Conservation (phyloP, 2,329 filamentous ascomycete genomes). For the Fusarium brevicatenulatum region DNA sequence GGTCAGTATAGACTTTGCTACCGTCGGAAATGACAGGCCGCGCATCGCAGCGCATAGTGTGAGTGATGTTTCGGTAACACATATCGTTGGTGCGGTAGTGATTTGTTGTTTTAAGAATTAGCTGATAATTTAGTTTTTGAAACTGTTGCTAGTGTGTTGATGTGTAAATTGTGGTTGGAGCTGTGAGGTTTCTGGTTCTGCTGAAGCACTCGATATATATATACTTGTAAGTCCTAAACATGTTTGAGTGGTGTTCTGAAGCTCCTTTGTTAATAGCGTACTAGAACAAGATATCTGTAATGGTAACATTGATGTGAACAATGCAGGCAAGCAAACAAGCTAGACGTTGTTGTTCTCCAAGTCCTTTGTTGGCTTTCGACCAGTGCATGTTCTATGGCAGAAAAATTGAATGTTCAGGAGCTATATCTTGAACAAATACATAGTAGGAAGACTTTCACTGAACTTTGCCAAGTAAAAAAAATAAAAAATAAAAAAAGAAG, state of each 20-base stretch:
- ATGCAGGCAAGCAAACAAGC: background rate
- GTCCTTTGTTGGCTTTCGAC: background rate
- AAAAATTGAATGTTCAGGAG: background rate
- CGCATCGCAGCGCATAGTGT: slow-evolving; percentile 45
- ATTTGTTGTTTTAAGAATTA: background rate
- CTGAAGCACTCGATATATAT: background rate
- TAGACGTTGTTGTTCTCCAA: background rate
- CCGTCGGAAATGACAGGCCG: slow-evolving; percentile 44
- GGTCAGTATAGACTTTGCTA: slow-evolving; percentile 32
- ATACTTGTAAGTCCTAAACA: background rate
- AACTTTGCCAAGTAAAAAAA: background rate
- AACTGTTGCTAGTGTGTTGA: background rate
- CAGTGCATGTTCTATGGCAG: background rate
- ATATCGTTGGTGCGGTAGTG: slow-evolving; percentile 16
- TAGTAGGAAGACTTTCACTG: background rate
- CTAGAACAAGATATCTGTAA: background rate
- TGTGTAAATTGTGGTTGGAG: background rate
- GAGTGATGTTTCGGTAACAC: slow-evolving; percentile 42
- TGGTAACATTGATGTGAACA: background rate
- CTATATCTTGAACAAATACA: background rate
- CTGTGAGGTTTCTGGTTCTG: background rate
- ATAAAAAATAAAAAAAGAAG: no score
- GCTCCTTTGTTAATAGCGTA: background rate
- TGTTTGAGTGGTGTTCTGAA: background rate
- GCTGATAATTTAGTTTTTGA: background rate